phyloP scores from a whole-genome alignment of 2,329 filamentous ascomycete species.

The Colletotrichum spaethianum region DNA sequence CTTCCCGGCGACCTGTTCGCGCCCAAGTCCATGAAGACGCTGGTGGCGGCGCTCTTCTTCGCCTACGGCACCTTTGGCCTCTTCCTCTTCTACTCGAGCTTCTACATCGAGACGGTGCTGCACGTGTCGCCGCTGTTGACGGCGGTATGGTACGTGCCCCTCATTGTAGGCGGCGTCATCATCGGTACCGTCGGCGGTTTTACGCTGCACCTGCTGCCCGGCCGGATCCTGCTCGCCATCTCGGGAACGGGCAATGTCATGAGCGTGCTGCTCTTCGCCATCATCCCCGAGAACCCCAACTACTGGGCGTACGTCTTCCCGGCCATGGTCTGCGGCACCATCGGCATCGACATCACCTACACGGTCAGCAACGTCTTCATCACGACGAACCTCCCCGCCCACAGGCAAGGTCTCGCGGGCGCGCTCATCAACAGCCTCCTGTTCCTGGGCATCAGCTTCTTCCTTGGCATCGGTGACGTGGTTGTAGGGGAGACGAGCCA shows the following conservation, averaged over 20 bases:
- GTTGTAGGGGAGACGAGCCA: constrained; percentile 64
- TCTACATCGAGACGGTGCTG: constrained; percentile 76
- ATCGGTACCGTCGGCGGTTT: constrained; percentile 75
- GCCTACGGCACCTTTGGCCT: constrained; percentile 73
- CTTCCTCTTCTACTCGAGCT: constrained; percentile 75
- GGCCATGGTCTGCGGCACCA: constrained; percentile 76
- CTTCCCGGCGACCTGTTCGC: constrained; percentile 75
- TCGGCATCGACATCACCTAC: constrained; percentile 83
- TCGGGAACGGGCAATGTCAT: constrained; percentile 72
- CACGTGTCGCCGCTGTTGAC: constrained; percentile 72
- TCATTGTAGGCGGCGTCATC: constrained; percentile 77
- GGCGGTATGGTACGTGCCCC: constrained; percentile 78
- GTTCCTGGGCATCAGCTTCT: constrained; percentile 80
- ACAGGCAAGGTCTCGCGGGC: constrained; percentile 79
- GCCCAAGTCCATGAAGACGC: constrained; percentile 72
- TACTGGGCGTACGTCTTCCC: constrained; percentile 85
- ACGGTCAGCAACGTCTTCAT: constrained; percentile 85
- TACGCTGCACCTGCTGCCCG: constrained; percentile 76
- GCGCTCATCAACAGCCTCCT: constrained; percentile 79
- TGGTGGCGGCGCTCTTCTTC: constrained; percentile 70
- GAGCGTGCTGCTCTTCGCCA: constrained; percentile 73
- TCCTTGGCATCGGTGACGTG: constrained; percentile 80
- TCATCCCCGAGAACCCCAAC: constrained; percentile 71
- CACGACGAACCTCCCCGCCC: constrained; percentile 77
- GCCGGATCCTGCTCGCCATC: constrained; percentile 73